Evolutionary conservation across 1,139 yeast genomes (phyloP), one percentile per base, ranked within the genome.

Genomic region (Diutina mesorugosa): DNA sequence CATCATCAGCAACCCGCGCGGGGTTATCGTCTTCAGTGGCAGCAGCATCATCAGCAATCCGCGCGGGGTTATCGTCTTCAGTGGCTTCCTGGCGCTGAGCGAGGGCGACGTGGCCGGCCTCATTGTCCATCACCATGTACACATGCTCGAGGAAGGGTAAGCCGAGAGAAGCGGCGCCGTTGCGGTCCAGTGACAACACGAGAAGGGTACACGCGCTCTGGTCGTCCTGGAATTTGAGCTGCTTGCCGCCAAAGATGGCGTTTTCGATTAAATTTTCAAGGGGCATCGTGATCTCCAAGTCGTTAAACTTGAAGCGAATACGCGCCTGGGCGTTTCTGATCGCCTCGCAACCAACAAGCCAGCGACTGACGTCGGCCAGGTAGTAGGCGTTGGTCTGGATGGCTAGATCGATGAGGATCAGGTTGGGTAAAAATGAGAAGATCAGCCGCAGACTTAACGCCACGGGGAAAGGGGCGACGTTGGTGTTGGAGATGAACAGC

Each of bases 301-400:
- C 77, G 38, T 82, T 85, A 64, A 89, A 77, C 45, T 69, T 65
- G 62, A 87, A 79, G 55, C 77, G 74, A 14, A 89, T 59, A 0
- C 79, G 69, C 0, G 91, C 93, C 38, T 77, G 69, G 3, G 69
- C 64, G 26, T 61, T 56, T 21, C 60, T 46, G 1, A 76, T 61
- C 29, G 76, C 64, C n/a, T 73, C 69, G 69, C 96, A 89, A 59
- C 79, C 79, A 30, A 86, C 87, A 26, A 87, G 66, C 96, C 96
- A 88, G 29, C 78, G 61, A 28, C 72, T 73, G 7, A 76, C 64
- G 16, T 77, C 76, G 3, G 71, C 65, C 7, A 80, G 76, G 66
- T 81, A 88, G 60, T 76, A 79, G 0, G 96, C 96, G 63, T 85
- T 85, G 29, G 86, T 72, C 69, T 88, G 95, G 21, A 86, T 73